Percentiles rank a stretch among this genome's conserved stretches.
Conservation (phyloP, 2,329 filamentous ascomycete genomes). For the Epichloe sp. region DNA sequence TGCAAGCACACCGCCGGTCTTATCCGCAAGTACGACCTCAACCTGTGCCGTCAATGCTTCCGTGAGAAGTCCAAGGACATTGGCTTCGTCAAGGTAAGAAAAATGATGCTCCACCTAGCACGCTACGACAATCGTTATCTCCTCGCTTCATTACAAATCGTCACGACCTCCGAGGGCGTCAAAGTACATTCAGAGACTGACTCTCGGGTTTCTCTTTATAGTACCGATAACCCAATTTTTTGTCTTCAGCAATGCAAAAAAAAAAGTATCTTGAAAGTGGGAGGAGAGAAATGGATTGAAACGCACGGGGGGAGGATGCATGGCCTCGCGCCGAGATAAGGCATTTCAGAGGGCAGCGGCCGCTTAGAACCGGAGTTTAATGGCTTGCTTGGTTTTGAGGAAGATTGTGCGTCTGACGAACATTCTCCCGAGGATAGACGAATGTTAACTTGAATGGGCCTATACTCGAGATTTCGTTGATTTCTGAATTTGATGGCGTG, state of each 20-base stretch:
- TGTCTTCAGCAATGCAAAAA: constrained; percentile 7
- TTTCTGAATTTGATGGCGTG: too few species aligned
- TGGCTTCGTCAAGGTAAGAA: constrained; percentile 56
- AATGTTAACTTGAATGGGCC: constrained; percentile 28
- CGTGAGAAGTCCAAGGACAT: constrained; percentile 61
- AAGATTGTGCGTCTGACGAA: constrained; percentile 29
- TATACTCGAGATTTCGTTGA: neutral
- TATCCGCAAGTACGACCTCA: constrained; percentile 98
- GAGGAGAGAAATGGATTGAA: neutral
- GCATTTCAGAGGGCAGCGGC: constrained; percentile 28
- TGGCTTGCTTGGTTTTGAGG: constrained; percentile 31
- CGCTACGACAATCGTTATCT: neutral
- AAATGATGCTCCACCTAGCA: too few species aligned
- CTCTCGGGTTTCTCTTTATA: neutral
- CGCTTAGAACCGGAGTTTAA: constrained; percentile 33
- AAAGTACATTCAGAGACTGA: too few species aligned
- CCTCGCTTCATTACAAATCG: too few species aligned
- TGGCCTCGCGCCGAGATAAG: constrained; percentile 13
- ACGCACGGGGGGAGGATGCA: constrained; percentile 9
- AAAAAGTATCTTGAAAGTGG: neutral
- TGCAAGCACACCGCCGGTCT: constrained; percentile 95
- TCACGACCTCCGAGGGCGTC: too few species aligned
- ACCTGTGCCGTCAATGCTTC: constrained; percentile 74
- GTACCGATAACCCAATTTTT: constrained; percentile 19
- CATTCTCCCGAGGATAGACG: constrained; percentile 29